These are phyloP conservation scores for Cinnamomum micranthum DNA, from an alignment of 164 flowering plant genomes.

Conservation along the genomic window DNA sequence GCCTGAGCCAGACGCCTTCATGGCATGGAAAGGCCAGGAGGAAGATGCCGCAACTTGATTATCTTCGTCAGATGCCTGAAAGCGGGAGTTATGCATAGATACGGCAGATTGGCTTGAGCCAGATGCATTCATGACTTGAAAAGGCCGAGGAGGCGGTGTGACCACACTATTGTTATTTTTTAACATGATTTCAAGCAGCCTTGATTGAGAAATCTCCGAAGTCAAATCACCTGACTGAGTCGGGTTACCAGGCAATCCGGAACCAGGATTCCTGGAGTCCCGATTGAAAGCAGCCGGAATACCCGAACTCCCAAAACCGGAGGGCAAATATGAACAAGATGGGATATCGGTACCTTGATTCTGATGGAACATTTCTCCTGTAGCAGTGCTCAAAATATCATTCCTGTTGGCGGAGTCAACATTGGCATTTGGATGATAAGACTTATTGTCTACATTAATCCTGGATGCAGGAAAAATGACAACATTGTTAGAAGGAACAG, in stretches of 20 bases:
- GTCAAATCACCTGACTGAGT: not conserved
- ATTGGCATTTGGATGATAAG: constrained; percentile 3
- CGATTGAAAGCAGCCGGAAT: not conserved
- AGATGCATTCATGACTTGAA: not conserved
- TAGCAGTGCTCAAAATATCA: constrained; percentile 2
- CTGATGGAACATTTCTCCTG: constrained; percentile 6
- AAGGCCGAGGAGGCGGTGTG: not conserved
- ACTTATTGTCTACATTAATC: not conserved
- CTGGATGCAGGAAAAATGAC: not conserved
- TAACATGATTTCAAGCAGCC: constrained; percentile 10
- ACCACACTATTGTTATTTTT: constrained; percentile 13
- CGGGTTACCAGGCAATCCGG: not conserved
- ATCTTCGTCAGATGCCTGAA: not conserved
- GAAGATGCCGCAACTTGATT: too few relatives aligned
- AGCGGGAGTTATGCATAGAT: not conserved
- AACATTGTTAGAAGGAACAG: not conserved
- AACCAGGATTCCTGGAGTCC: not conserved
- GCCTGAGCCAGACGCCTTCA: too few relatives aligned
- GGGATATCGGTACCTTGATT: constrained; percentile 9
- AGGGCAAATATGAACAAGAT: constrained; percentile 15
- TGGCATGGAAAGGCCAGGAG: too few relatives aligned
- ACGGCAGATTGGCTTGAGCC: not conserved
- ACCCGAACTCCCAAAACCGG: constrained; percentile 9
- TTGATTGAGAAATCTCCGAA: constrained; percentile 18
- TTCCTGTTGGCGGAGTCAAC: not conserved